Conservation (phyloP, 352 stramenopile species). For the Plasmopara halstedii region DNA sequence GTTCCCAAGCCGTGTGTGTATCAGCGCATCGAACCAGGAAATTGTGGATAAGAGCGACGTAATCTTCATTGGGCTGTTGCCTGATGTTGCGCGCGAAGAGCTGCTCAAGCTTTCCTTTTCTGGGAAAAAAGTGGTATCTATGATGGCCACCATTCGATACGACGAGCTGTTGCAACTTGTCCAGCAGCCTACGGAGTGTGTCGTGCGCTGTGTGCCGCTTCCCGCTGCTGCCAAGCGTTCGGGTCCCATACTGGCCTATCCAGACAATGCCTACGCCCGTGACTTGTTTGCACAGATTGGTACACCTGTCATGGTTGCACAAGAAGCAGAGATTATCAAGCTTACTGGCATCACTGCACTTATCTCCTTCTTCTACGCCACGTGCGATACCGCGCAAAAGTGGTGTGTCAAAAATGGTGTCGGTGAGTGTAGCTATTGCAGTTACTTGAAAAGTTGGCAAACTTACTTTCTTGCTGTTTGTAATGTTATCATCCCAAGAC, state of each 20-base stretch:
- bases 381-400: conserved; percentile 71
- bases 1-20: conserved; percentile 60
- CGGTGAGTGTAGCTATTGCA: conserved; percentile 30
- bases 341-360: conserved; percentile 79
- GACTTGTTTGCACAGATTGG: conserved; percentile 72
- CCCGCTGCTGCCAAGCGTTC: conserved; percentile 65
- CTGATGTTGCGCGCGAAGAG: conserved; percentile 57
- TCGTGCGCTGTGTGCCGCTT: conserved; percentile 74
- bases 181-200: conserved; percentile 54
- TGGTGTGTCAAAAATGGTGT: conserved; percentile 85
- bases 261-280: conserved; percentile 54
- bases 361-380: conserved; percentile 85
- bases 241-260: conserved; percentile 74
- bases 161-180: conserved; percentile 71
- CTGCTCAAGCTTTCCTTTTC: conserved; percentile 65
- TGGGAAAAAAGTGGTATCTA: conserved; percentile 68
- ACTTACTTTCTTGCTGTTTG: neutral
- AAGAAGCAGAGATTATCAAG: conserved; percentile 77
- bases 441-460: neutral
- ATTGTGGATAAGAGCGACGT: conserved; percentile 79
- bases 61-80: conserved; percentile 75
- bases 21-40: conserved; percentile 65
- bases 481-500: conserved; percentile 17
- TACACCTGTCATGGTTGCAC: conserved; percentile 74
- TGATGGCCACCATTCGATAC: conserved; percentile 87